phyloP scores from a whole-genome alignment of 75 land plant genomes.

The Cryptomeria japonica region DNA sequence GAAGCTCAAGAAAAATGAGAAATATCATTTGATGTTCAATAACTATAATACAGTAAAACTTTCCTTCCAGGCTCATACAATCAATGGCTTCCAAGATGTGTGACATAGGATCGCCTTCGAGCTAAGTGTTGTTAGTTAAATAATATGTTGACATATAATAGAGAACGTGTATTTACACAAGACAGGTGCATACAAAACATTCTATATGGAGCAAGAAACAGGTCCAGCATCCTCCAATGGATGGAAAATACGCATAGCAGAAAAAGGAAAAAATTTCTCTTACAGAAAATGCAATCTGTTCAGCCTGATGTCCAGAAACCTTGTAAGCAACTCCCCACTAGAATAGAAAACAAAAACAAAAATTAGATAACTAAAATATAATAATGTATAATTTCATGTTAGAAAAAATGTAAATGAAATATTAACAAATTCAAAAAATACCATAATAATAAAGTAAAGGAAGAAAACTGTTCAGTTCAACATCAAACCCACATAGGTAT shows the following conservation, averaged over 20 bases:
- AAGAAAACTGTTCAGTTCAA: not conserved
- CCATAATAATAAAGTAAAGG: not conserved
- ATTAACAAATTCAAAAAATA: not conserved
- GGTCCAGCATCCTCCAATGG: not conserved
- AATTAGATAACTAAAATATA: not conserved
- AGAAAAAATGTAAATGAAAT: not conserved
- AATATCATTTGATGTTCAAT: not conserved
- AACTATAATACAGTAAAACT: not conserved
- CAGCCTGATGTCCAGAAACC: conserved; percentile 57
- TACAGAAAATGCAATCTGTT: conserved; percentile 68
- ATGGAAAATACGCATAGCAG: not conserved
- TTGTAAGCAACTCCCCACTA: conserved; percentile 94
- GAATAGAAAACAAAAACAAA: conserved; percentile 18
- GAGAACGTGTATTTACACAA: not conserved
- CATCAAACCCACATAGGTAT: not conserved
- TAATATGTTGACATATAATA: not conserved
- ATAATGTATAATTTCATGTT: not conserved
- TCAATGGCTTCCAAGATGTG: not conserved
- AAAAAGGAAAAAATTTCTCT: conserved; percentile 8
- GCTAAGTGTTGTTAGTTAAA: not conserved
- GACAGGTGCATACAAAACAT: not conserved
- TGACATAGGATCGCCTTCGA: not conserved
- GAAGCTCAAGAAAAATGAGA: not conserved
- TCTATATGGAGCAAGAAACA: not conserved
- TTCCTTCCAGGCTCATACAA: not conserved